Evolutionary conservation across 192 early-diverging fungal species (phyloP).

Genomic region (Coemansia pectinata): DNA sequence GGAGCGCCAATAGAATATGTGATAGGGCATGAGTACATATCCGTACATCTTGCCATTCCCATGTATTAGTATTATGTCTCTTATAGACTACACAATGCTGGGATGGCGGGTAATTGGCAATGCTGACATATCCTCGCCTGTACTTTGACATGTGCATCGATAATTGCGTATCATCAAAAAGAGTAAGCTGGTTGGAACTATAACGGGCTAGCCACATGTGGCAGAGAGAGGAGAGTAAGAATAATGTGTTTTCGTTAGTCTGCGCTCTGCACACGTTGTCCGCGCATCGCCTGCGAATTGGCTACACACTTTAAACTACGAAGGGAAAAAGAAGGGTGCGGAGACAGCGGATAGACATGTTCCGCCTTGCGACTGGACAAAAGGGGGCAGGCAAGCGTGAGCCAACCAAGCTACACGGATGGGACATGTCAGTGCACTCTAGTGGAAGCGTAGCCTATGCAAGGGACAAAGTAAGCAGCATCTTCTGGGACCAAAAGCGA

Average conservation of each 20-base stretch:
- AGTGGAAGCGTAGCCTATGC: neutral
- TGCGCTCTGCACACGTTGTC: neutral
- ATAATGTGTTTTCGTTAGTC: neutral
- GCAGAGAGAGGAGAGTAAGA: too few species aligned
- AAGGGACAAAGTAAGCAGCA: neutral
- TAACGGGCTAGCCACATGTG: neutral
- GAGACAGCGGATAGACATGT: too few species aligned
- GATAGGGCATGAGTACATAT: too few species aligned
- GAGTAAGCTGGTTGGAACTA: neutral
- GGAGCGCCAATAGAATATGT: neutral
- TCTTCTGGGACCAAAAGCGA: neutral
- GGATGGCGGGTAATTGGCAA: neutral
- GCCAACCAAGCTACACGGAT: conserved; percentile 6
- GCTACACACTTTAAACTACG: neutral
- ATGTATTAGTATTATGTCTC: too few species aligned
- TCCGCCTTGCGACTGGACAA: neutral
- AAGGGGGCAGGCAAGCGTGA: neutral
- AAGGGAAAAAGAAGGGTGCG: neutral
- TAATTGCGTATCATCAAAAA: neutral
- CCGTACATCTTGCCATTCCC: too few species aligned
- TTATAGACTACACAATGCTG: too few species aligned
- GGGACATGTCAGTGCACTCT: neutral
- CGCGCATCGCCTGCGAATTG: neutral
- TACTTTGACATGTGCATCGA: neutral
- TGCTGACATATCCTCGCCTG: neutral